Conservation (phyloP, 345 rosid genomes). For the Murraya paniculata region DNA sequence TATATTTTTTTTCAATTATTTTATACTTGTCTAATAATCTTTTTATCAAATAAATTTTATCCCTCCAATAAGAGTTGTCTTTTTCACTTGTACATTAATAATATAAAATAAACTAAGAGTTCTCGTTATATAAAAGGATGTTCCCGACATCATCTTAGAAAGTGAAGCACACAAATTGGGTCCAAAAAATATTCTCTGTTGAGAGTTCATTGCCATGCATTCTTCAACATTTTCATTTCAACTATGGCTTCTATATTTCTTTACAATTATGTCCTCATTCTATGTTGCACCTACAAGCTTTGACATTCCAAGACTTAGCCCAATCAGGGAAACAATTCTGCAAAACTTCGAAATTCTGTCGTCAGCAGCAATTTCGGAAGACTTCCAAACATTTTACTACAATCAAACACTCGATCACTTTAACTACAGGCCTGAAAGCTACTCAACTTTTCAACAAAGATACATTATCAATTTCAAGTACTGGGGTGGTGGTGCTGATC, state of each 20-base stretch:
- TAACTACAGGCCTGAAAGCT: conserved; percentile 43
- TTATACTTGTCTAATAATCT: too few species aligned
- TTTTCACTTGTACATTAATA: too few species aligned
- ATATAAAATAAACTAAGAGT: too few species aligned
- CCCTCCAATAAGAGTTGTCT: too few species aligned
- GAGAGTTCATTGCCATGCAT: conserved; percentile 6
- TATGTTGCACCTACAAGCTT: not conserved
- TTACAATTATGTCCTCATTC: not conserved
- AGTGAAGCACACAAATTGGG: not conserved
- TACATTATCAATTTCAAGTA: conserved; percentile 33
- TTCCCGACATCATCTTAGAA: too few species aligned
- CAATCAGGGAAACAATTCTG: conserved; percentile 11
- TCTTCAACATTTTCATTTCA: not conserved
- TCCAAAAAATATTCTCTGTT: not conserved
- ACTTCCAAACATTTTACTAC: conserved; percentile 32
- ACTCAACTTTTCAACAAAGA: conserved; percentile 32
- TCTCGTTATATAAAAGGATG: too few species aligned
- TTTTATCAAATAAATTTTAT: too few species aligned
- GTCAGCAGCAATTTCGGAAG: conserved; percentile 11
- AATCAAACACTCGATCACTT: conserved; percentile 51
- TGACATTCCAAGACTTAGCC: conserved; percentile 36
- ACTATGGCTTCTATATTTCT: not conserved
- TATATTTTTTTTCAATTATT: too few species aligned
- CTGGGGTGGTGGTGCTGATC: conserved; percentile 41
- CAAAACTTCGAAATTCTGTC: not conserved